phyloP scores from a whole-genome alignment of 257 asterid genomes.

The Nicotiana tomentosiformis region DNA sequence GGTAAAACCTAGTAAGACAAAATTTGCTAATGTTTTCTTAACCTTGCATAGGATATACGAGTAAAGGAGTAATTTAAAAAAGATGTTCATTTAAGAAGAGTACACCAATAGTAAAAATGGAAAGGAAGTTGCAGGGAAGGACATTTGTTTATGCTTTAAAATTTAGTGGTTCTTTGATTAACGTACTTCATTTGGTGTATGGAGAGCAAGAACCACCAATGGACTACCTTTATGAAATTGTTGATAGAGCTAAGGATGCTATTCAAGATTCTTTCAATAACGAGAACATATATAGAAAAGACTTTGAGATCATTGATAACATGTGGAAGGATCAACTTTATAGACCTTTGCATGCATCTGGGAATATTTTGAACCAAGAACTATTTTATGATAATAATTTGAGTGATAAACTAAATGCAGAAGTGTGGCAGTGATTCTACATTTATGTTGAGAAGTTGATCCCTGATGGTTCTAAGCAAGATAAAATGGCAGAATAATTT shows the following conservation, averaged over 20 bases:
- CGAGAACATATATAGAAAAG: neutral
- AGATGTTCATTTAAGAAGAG: neutral
- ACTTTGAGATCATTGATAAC: neutral
- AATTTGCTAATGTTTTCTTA: neutral
- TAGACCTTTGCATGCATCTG: neutral
- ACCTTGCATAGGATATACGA: neutral
- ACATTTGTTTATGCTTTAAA: neutral
- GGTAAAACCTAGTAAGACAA: neutral
- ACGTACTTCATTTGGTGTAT: neutral
- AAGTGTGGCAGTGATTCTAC: too few relatives aligned
- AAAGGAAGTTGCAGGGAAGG: neutral
- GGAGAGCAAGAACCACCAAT: neutral
- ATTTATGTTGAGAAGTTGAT: too few relatives aligned
- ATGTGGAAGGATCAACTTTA: neutral
- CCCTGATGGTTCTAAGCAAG: too few relatives aligned
- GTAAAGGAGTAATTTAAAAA: neutral
- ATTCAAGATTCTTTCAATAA: neutral
- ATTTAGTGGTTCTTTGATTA: neutral
- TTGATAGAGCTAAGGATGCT: constrained; percentile 4
- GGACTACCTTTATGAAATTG: constrained; percentile 3
- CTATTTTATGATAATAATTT: neutral
- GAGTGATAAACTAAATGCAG: neutral
- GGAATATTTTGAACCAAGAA: neutral
- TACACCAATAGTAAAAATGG: neutral
- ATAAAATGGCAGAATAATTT: too few relatives aligned